Base-by-base conservation (phyloP, 1,139 yeast species). In the Yueomyces sp. region DNA sequence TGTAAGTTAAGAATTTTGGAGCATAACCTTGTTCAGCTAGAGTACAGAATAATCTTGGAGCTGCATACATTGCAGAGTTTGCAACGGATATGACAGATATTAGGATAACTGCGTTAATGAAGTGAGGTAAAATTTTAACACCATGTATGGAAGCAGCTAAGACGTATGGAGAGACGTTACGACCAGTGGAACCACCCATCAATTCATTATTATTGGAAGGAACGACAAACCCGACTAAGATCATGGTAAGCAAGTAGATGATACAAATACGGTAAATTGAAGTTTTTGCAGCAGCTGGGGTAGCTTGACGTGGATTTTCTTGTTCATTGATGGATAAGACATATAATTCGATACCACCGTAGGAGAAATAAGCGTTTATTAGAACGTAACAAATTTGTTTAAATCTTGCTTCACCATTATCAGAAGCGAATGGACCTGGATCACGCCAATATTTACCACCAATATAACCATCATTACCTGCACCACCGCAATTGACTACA, bases 241-340 rank as follows among this genome's bases (percentile, higher is more conserved):
- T 67, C 55, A 79, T 64, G 19, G 81, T 72, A 34, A 77, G 62
- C 44, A 80, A 62, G 64, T 79, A 81, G 40, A 80, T 63, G 45
- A 78, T 61, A 36, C 76, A 57, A 51, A 81, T 76, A 67, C 87
- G 73, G 78, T 83, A 79, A 59, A 79, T 70, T 2, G 43, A 41
- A 19, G 36, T 84, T 61, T 78, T 79, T 45, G 78, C 74, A 35
- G 87, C 87, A 46, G 70, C 64, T 44, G 89, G 87, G 42, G 81
- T 70, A n/a, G 82, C 64, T 56, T 72, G 73, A 57, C 80, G 68
- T 48, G 95, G 95, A 63, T 83, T 81, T 42, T 69, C 69, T 40
- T 91, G 78, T 63, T 87, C 96, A 34, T 93, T 86, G 35, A 94
- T 89, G 31, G 93, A 86, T 51, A 87, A 69, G 43, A 91, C 94